Conservation (phyloP, 441 rosid genomes). For the Syzygium malaccense region DNA sequence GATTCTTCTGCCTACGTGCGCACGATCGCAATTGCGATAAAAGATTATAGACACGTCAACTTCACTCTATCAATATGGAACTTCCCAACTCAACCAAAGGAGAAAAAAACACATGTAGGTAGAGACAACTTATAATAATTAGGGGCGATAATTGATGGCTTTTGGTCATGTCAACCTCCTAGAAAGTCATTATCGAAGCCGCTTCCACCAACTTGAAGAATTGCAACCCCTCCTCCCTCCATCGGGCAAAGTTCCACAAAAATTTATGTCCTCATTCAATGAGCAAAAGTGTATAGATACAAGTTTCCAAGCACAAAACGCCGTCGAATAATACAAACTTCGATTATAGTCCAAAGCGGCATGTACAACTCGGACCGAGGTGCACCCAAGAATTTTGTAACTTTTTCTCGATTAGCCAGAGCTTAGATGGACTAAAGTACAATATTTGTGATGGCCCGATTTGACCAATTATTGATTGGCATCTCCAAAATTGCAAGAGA, state of each 20-base stretch:
- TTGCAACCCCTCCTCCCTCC: neutral
- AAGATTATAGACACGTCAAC: neutral
- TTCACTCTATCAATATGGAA: neutral
- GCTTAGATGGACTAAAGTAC: neutral
- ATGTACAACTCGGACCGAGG: neutral
- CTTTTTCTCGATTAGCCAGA: neutral
- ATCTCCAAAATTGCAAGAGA: neutral
- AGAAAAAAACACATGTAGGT: neutral
- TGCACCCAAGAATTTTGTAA: neutral
- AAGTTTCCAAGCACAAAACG: conserved; percentile 9
- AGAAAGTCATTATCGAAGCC: neutral
- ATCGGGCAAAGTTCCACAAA: neutral
- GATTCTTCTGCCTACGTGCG: neutral
- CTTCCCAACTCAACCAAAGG: neutral
- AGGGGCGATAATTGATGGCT: neutral
- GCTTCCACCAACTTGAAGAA: neutral
- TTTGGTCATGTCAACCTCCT: neutral
- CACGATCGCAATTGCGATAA: neutral
- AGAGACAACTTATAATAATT: neutral
- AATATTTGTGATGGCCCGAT: neutral
- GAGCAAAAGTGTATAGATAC: neutral
- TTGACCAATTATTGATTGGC: neutral
- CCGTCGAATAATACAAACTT: conserved; percentile 3
- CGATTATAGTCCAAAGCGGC: conserved; percentile 17
- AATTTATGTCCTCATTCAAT: neutral